phyloP scores from a whole-genome alignment of 345 rosid genomes.

The Rhodamnia argentea region DNA sequence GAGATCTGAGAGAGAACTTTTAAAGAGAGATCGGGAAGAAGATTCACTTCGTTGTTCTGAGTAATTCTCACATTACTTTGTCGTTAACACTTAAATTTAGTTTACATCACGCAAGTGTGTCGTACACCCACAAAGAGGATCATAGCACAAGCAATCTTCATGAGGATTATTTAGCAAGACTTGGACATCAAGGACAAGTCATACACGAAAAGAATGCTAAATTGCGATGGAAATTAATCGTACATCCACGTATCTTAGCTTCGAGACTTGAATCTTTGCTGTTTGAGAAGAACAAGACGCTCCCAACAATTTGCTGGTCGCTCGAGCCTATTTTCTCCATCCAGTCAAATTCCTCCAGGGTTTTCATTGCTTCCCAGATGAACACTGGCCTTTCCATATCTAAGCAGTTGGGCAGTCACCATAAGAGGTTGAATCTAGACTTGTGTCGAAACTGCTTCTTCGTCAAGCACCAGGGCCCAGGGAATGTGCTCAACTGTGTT shows the following conservation, averaged over 20 bases:
- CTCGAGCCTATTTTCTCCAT: neutral
- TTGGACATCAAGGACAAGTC: neutral
- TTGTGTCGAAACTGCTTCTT: constrained; percentile 61
- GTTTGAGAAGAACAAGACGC: neutral
- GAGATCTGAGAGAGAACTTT: neutral
- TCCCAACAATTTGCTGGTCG: too few species aligned
- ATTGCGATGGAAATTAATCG: neutral
- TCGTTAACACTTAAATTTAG: neutral
- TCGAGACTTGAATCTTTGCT: neutral
- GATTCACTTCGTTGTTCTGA: neutral
- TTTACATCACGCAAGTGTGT: neutral
- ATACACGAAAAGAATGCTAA: neutral
- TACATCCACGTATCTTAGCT: neutral
- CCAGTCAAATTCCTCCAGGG: neutral
- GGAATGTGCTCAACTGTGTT: constrained; percentile 77
- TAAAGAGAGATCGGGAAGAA: neutral
- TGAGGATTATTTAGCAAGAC: neutral
- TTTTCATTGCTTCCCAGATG: neutral
- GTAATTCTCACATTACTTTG: neutral
- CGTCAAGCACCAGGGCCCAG: constrained; percentile 68
- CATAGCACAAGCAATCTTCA: neutral
- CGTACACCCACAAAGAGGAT: neutral
- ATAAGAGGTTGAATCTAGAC: constrained; percentile 37
- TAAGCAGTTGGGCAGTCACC: constrained; percentile 22
- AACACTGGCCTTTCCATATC: neutral